phyloP scores from a whole-genome alignment of 1,139 yeast genomes.

The Kodamaea plutei region DNA sequence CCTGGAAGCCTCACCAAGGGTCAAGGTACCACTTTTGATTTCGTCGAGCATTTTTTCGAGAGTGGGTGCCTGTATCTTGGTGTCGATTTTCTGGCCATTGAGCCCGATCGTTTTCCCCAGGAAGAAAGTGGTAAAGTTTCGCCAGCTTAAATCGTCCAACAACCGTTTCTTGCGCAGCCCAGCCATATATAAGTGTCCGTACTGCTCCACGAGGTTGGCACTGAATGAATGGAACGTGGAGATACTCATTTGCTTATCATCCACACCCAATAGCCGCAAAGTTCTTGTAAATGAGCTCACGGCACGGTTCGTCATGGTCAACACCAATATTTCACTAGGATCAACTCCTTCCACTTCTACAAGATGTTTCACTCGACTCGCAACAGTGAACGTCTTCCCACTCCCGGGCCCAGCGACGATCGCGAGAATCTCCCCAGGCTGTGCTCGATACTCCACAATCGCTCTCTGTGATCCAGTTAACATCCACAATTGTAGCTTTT shows the following conservation, averaged over 20 bases:
- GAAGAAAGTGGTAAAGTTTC: conserved; percentile 33
- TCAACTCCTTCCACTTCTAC: conserved; percentile 31
- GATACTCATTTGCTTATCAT: conserved; percentile 32
- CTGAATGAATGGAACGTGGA: conserved; percentile 67
- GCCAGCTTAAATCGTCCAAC: conserved; percentile 53
- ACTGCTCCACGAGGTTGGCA: conserved; percentile 41
- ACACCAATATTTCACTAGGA: conserved; percentile 56
- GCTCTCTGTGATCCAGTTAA: conserved; percentile 26
- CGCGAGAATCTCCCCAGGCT: conserved; percentile 37
- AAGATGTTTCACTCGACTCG: conserved; percentile 49
- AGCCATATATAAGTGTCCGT: conserved; percentile 27
- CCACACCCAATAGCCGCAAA: conserved; percentile 32
- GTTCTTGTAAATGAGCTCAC: conserved; percentile 48
- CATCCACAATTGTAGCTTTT: too few species aligned
- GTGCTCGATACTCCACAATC: conserved; percentile 34
- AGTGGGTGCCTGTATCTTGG: conserved; percentile 24
- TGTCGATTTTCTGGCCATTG: conserved; percentile 20
- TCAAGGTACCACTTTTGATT: conserved; percentile 28
- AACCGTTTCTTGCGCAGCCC: conserved; percentile 32
- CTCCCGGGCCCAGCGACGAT: conserved; percentile 73
- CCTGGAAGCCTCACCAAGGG: conserved; percentile 22
- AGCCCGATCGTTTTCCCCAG: conserved; percentile 24
- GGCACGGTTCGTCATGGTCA: conserved; percentile 70
- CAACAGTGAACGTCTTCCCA: conserved; percentile 67
- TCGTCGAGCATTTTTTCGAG: conserved; percentile 31